Evolutionary conservation across 306 rosid species (phyloP), one percentile per base, ranked within the genome.

Genomic region (Sicyos baderoa): DNA sequence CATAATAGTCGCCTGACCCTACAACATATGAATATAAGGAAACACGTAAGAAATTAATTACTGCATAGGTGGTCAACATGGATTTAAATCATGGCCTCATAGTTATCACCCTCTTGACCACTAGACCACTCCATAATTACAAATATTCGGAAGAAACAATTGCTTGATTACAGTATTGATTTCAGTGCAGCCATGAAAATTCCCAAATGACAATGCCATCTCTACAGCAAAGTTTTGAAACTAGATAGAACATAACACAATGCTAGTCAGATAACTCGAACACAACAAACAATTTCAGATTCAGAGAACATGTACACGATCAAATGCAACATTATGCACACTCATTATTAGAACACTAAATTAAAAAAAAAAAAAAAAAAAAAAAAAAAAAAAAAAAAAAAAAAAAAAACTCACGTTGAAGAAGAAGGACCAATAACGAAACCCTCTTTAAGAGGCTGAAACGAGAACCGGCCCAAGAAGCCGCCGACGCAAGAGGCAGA

Each of bases 391-490:
- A 29, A 18, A 37, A 37, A 7, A 40, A 40, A 40, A 40, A 18
- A 60, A 13, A 12, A 35, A 70, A 50, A 50, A 35, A 32, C 76
- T 73, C 45, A 73, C 76, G 76, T 73, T 45, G 58, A 19, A 14
- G 70, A 17, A 61, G 76, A 73, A 37, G 76, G 76, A 21, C 76
- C 76, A 19, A 73, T 60, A 45, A 73, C 59, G 40, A 70, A 70
- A 52, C 61, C 61, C 37, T 73, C 70, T 73, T 73, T 73, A 37
- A 73, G 45, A 3, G 76, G 76, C 40, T 73, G 76, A 37, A 73
- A 73, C 23, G 76, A 60, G 54, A 73, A 73, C 21, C 76, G 18
- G 18, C 76, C 76, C 76, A 73, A 49, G 29, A 73, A 73, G 13
- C 51, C 17, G 18, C 59, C 76, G 9, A 73, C 15, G 61, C 76